Conservation (phyloP, 768 basidiomycete genomes). For the Pholiota molesta region DNA sequence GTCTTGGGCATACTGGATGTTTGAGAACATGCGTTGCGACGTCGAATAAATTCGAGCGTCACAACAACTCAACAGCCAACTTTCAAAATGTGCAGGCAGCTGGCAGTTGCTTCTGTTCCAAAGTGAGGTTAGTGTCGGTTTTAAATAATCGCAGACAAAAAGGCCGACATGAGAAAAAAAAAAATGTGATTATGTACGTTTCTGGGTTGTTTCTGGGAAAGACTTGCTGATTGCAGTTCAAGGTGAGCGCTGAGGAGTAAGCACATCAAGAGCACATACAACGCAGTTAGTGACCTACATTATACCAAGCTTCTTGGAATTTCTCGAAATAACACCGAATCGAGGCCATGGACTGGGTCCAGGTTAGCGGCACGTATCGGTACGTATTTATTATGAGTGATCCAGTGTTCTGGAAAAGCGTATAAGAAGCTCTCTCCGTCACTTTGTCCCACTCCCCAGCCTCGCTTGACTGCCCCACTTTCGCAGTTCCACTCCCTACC, state of each 20-base stretch:
- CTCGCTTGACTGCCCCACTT: not conserved
- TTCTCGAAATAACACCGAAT: not conserved
- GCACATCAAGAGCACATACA: no score
- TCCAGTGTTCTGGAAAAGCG: not conserved
- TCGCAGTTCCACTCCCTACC: not conserved
- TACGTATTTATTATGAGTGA: no score
- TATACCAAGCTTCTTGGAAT: not conserved
- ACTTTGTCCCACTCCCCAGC: not conserved
- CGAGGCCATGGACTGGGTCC: no score
- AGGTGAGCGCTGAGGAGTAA: no score
- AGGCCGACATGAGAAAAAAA: not conserved
- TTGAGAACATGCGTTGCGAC: no score
- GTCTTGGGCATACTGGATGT: no score
- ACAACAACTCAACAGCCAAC: no score
- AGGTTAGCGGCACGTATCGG: no score
- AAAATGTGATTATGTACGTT: not conserved
- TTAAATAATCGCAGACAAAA: not conserved
- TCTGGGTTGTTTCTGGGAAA: not conserved
- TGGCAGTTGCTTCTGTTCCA: no score
- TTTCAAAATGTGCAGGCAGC: no score
- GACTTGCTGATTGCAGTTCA: not conserved
- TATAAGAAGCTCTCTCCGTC: not conserved
- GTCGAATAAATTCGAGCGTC: no score
- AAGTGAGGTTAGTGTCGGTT: not conserved
- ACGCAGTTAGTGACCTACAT: not conserved